phyloP scores from a whole-genome alignment of 495 filamentous ascomycete species.

The Amphirosellinia nigrospora region DNA sequence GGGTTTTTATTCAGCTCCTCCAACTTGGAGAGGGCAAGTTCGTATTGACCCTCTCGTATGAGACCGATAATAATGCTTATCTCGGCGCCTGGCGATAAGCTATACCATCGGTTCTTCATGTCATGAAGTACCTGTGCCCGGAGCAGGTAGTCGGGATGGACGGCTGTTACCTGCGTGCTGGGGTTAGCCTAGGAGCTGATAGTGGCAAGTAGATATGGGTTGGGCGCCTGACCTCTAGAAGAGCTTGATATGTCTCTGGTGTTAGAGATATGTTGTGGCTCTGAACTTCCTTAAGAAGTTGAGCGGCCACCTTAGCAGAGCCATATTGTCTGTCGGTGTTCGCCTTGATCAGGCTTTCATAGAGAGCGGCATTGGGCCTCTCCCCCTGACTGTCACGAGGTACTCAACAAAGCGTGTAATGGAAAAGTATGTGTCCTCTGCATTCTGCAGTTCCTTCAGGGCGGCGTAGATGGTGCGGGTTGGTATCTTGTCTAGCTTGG shows the following conservation, averaged over 20 bases:
- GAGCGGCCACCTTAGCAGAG: conserved; percentile 63
- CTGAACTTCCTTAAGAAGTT: conserved; percentile 74
- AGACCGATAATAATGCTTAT: conserved; percentile 74
- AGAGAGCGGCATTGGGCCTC: conserved; percentile 69
- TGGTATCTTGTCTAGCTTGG: conserved; percentile 34
- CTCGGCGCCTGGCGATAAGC: conserved; percentile 66
- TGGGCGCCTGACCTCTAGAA: conserved; percentile 64
- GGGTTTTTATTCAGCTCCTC: conserved; percentile 66
- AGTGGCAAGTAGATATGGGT: not conserved
- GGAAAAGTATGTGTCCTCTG: conserved; percentile 34
- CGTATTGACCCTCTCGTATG: conserved; percentile 79
- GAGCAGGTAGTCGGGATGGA: conserved; percentile 85
- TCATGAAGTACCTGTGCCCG: conserved; percentile 71
- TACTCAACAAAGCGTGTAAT: conserved; percentile 55
- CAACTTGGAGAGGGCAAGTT: conserved; percentile 78
- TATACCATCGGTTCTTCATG: conserved; percentile 74
- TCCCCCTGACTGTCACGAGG: conserved; percentile 68
- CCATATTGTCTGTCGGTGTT: conserved; percentile 68
- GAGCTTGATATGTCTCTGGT: conserved; percentile 69
- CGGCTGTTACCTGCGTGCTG: conserved; percentile 65
- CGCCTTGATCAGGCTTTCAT: conserved; percentile 72
- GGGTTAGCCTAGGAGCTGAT: conserved; percentile 26
- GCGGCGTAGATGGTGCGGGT: conserved; percentile 54
- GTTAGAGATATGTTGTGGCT: conserved; percentile 63
- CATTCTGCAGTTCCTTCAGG: conserved; percentile 45